Evolutionary conservation across 805 yeast species (phyloP).

Genomic region (Starmera dryadoides): DNA sequence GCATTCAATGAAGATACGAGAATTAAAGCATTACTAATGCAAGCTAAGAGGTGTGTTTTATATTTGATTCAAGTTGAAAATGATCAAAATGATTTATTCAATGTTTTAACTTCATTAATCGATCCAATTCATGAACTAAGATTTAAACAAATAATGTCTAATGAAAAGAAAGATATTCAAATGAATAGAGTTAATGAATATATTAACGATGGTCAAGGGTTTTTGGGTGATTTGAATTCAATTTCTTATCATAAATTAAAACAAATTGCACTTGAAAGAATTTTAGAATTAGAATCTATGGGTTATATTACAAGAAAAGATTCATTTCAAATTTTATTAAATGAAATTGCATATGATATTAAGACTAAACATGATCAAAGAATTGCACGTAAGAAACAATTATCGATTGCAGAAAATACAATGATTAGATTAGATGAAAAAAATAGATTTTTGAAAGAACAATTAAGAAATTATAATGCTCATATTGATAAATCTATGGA

Average conservation of each 20-base stretch:
- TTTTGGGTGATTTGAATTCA: conserved; percentile 41
- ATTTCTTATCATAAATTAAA: conserved; percentile 69
- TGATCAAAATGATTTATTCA: conserved; percentile 57
- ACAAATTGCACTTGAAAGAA: conserved; percentile 62
- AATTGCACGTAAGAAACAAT: conserved; percentile 36
- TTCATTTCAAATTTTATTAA: conserved; percentile 71
- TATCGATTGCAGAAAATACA: conserved; percentile 37
- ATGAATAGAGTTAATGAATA: conserved; percentile 33
- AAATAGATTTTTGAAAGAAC: conserved; percentile 32
- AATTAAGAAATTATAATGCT: conserved; percentile 33
- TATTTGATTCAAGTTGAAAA: conserved; percentile 80
- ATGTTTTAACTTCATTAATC: conserved; percentile 61
- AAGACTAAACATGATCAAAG: conserved; percentile 46
- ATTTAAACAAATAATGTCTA: conserved; percentile 47
- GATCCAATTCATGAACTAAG: conserved; percentile 59
- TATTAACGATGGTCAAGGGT: conserved; percentile 34
- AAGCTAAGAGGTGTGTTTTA: conserved; percentile 75
- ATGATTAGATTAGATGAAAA: conserved; percentile 37
- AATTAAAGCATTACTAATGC: conserved; percentile 52
- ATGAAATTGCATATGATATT: conserved; percentile 81
- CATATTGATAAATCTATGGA: conserved; percentile 45
- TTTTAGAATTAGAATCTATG: conserved; percentile 65
- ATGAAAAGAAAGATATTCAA: conserved; percentile 32
- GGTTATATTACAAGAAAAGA: conserved; percentile 60
- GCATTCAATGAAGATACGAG: conserved; percentile 45